Evolutionary conservation across 768 basidiomycete species (phyloP).

Genomic region (Phaffia australis): DNA sequence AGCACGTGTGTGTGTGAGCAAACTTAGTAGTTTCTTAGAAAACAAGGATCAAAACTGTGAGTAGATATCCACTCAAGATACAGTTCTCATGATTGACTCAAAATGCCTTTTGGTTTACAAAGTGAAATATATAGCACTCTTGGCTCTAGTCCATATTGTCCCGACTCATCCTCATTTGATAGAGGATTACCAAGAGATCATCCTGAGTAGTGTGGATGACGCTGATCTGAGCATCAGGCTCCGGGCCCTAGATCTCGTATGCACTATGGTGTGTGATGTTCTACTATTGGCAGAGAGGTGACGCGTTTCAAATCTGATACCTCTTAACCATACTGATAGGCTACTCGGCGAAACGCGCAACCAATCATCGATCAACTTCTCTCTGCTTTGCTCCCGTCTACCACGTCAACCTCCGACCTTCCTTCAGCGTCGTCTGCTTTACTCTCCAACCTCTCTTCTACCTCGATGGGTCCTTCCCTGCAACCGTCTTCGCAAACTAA

Average conservation of each 20-base stretch:
- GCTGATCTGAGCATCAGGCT: constrained; percentile 91
- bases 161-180: constrained; percentile 81
- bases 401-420: constrained; percentile 26
- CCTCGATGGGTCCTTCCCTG: constrained; percentile 25
- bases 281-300: not conserved
- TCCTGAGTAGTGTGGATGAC: constrained; percentile 79
- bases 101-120: constrained; percentile 21
- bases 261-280: constrained; percentile 62
- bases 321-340: constrained; percentile 43
- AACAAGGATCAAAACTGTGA: constrained; percentile 90
- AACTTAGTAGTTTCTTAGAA: constrained; percentile 79
- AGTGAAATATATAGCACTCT: constrained; percentile 96
- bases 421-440: constrained; percentile 25
- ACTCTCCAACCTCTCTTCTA: constrained; percentile 14
- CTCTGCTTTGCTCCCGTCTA: constrained; percentile 65
- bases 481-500: constrained; percentile 43
- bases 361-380: constrained; percentile 82
- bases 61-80: constrained; percentile 34
- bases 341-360: constrained; percentile 70
- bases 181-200: constrained; percentile 81
- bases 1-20: constrained; percentile 80
- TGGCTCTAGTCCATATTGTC: constrained; percentile 92
- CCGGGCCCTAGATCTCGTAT: constrained; percentile 85
- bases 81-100: not conserved
- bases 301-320: not conserved